A percentile compares a stretch with the other conserved stretches of the same genome.
Conservation (phyloP, 352 stramenopile species). For the Salisapilia sapeloensis region DNA sequence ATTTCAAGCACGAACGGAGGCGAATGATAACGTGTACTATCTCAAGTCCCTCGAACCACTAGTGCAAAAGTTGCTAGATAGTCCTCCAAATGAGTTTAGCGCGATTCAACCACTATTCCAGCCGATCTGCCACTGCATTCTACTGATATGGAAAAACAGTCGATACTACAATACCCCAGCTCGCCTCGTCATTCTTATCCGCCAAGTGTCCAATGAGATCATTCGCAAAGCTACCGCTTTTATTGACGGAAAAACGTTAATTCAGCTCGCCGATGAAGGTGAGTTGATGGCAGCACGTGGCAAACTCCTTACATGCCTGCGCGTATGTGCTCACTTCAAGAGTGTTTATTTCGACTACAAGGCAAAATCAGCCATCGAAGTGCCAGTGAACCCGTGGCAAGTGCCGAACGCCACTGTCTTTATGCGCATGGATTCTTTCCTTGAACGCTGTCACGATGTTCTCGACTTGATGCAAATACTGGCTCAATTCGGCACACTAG, state of each 20-base stretch:
- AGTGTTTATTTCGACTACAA: constrained; percentile 89
- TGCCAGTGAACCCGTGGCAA: constrained; percentile 75
- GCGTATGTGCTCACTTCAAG: constrained; percentile 82
- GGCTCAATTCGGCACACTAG: constrained; percentile 78
- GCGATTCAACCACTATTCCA: constrained; percentile 58
- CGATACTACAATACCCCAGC: constrained; percentile 84
- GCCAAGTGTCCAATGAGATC: constrained; percentile 82
- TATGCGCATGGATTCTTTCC: constrained; percentile 76
- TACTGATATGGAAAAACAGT: constrained; percentile 85
- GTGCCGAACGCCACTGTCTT: constrained; percentile 88
- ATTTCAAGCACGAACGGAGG: constrained; percentile 72
- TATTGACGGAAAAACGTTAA: constrained; percentile 60
- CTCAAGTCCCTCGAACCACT: constrained; percentile 52
- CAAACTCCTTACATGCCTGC: constrained; percentile 54
- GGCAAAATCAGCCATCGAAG: constrained; percentile 56
- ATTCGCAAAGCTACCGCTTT: constrained; percentile 56
- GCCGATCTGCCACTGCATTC: constrained; percentile 74
- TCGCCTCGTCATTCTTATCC: constrained; percentile 74
- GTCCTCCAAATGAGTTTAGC: constrained; percentile 13
- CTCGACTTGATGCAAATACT: constrained; percentile 83
- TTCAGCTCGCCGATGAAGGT: constrained; percentile 64
- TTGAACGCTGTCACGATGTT: constrained; percentile 86
- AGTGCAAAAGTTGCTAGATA: constrained; percentile 23
- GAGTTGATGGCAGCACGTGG: constrained; percentile 49
- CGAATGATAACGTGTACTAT: constrained; percentile 80